phyloP scores from a whole-genome alignment of 495 filamentous ascomycete species.

The Penicillium ochrochloron region DNA sequence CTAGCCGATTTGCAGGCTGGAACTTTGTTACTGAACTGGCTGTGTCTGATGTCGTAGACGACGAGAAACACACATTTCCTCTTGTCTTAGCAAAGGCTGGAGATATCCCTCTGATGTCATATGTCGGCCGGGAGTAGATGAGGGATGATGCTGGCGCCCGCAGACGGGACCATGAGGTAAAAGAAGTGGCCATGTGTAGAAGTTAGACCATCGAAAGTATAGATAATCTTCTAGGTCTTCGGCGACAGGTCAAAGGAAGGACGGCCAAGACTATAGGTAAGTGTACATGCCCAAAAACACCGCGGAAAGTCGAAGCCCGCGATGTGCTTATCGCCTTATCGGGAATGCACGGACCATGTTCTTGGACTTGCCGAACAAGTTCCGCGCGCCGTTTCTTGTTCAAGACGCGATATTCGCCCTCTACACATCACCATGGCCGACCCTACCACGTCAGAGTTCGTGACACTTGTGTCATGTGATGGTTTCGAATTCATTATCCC shows the following conservation, averaged over 20 bases:
- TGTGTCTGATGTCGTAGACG: slow-evolving; percentile 11
- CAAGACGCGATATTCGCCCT: not conserved
- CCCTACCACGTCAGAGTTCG: slow-evolving; percentile 53
- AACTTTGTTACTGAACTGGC: slow-evolving; percentile 1
- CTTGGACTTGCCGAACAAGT: slow-evolving; percentile 12
- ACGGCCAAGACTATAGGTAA: too few relatives aligned
- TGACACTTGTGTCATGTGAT: slow-evolving; percentile 86
- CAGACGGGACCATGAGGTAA: not conserved
- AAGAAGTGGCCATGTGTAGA: not conserved
- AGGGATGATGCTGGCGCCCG: not conserved
- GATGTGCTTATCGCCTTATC: slow-evolving; percentile 20
- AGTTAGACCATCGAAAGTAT: not conserved
- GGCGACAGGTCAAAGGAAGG: not conserved
- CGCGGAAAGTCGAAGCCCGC: not conserved
- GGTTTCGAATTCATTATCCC: slow-evolving; percentile 87
- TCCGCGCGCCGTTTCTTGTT: not conserved
- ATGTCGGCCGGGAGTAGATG: not conserved
- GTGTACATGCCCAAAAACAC: not conserved
- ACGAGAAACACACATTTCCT: slow-evolving; percentile 18
- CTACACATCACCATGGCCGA: slow-evolving; percentile 23
- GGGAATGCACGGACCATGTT: slow-evolving; percentile 36
- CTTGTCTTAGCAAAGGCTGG: not conserved
- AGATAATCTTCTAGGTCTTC: not conserved
- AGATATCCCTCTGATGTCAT: slow-evolving; percentile 9
- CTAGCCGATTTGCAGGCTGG: slow-evolving; percentile 34